Evolutionary conservation across 129 eudicot genomes (phyloP), one percentile per base, ranked within the genome.

Genomic region (Arctium minus): DNA sequence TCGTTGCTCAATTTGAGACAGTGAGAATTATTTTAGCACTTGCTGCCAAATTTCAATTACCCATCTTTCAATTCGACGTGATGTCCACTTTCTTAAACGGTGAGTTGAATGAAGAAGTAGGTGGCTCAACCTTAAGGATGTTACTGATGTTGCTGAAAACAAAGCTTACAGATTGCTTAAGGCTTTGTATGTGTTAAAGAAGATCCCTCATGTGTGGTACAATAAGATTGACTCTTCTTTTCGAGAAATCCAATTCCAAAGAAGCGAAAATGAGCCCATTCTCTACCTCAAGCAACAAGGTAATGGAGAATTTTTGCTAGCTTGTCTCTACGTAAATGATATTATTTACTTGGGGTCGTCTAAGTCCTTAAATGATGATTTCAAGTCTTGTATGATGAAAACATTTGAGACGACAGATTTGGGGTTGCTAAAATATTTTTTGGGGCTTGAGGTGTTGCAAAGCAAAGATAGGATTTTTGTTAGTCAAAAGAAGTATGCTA

Each of bases 301-400:
- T 22, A 22, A 22, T 22, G 27, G 0, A 22, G 27, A 22, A 22
- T 22, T 22, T 22, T 22, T 22, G 27, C 27, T 22, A 22, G 27
- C 27, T 22, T 22, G 27, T 22, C 37, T 80, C 2, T 85, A 85
- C 71, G 79, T 85, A 0, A 82, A 85, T 72, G 79, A 85, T 44
- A 81, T 76, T 42, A 81, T 81, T 2, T 86, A 86, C 65, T 50
- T 86, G 80, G 83, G 83, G 2, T 81, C 86, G 4, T 81, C 46
- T 39, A 38, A 12, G 15, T 31, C 62, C 38, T 53, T 81, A 56
- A 32, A 71, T 38, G 83, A 33, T 35, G 76, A 81, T 32, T 86
- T 86, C 44, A 70, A 42, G 32, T 56, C 70, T 56, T 11, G 22
- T 18, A 46, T 81, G 84, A 71, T 81, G 78, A 81, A 9, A 17